These are phyloP conservation scores for Ceratocystis alfenasii DNA, from an alignment of 2,329 filamentous ascomycete genomes.

Conservation along the genomic window DNA sequence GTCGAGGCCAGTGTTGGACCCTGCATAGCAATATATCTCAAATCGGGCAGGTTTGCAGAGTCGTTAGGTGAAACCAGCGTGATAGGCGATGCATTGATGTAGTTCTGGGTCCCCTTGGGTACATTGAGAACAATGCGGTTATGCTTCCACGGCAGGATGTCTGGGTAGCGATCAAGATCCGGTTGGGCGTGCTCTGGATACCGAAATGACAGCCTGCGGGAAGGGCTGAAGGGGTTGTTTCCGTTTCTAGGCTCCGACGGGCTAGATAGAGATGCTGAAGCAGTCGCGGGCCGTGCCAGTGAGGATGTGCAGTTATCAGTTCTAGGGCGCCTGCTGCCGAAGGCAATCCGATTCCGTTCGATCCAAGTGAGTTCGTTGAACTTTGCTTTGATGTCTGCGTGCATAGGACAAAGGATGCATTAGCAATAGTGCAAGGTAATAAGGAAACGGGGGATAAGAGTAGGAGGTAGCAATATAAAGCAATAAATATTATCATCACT, in stretches of 20 bases:
- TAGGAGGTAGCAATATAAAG: background rate
- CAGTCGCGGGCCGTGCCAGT: slow-evolving; percentile 15
- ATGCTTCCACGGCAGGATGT: slow-evolving; percentile 80
- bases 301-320: slow-evolving; percentile 14
- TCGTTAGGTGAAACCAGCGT: slow-evolving; percentile 37
- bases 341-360: slow-evolving; percentile 39
- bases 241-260: background rate
- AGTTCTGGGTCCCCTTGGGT: slow-evolving; percentile 58
- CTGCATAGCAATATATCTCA: slow-evolving; percentile 81
- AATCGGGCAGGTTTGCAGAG: slow-evolving; percentile 30
- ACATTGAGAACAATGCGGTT: slow-evolving; percentile 75
- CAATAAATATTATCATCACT: slow-evolving; percentile 12
- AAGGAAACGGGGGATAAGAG: background rate
- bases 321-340: slow-evolving; percentile 21
- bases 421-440: background rate
- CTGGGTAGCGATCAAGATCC: slow-evolving; percentile 67
- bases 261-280: slow-evolving; percentile 7
- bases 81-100: slow-evolving; percentile 73
- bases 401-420: background rate
- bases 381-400: slow-evolving; percentile 38
- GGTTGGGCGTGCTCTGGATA: slow-evolving; percentile 19
- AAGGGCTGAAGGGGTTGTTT: background rate
- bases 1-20: slow-evolving; percentile 69
- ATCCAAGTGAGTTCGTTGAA: slow-evolving; percentile 44
- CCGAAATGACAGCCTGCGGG: slow-evolving; percentile 19